A percentile compares a stretch with the other conserved stretches of the same genome.
Conservation (phyloP, 2,329 filamentous ascomycete genomes). For the Pseudocercospora musae region DNA sequence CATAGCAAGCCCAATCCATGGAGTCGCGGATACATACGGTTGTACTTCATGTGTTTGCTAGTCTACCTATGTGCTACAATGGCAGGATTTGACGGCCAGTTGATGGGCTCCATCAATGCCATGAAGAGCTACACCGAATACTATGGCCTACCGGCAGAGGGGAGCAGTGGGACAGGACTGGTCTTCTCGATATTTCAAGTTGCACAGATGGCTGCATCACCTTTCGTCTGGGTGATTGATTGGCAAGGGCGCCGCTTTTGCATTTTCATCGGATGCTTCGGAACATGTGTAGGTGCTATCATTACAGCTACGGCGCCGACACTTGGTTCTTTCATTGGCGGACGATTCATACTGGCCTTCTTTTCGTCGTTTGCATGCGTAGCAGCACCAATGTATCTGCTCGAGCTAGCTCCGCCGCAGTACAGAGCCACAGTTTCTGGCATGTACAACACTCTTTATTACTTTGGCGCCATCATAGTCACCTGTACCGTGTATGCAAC, state of each 20-base stretch:
- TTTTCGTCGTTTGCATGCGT: slow-evolving; percentile 13
- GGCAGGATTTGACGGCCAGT: slow-evolving; percentile 40
- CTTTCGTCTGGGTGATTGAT: slow-evolving; percentile 47
- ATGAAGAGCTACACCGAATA: slow-evolving; percentile 43
- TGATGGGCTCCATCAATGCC: slow-evolving; percentile 48
- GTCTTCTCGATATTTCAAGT: slow-evolving; percentile 47
- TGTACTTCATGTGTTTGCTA: slow-evolving; percentile 31
- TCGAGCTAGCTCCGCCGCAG: slow-evolving; percentile 32
- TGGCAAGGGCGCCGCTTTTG: slow-evolving; percentile 45
- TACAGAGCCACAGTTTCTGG: slow-evolving; percentile 32
- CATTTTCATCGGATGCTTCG: slow-evolving; percentile 41
- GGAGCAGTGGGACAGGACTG: slow-evolving; percentile 42
- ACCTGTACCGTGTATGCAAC: not conserved
- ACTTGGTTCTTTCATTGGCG: slow-evolving; percentile 29
- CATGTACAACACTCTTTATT: slow-evolving; percentile 35
- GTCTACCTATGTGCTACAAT: slow-evolving; percentile 29
- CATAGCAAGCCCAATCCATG: slow-evolving; percentile 10
- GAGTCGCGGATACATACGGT: slow-evolving; percentile 27
- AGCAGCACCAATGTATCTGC: slow-evolving; percentile 17
- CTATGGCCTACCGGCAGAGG: slow-evolving; percentile 38
- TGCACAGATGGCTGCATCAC: slow-evolving; percentile 44
- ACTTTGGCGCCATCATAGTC: slow-evolving; percentile 24
- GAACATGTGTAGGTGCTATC: slow-evolving; percentile 26
- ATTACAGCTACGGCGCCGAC: slow-evolving; percentile 27
- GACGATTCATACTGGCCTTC: slow-evolving; percentile 28